phyloP scores from a whole-genome alignment of 352 stramenopile species.

The Bremia lactucae region DNA sequence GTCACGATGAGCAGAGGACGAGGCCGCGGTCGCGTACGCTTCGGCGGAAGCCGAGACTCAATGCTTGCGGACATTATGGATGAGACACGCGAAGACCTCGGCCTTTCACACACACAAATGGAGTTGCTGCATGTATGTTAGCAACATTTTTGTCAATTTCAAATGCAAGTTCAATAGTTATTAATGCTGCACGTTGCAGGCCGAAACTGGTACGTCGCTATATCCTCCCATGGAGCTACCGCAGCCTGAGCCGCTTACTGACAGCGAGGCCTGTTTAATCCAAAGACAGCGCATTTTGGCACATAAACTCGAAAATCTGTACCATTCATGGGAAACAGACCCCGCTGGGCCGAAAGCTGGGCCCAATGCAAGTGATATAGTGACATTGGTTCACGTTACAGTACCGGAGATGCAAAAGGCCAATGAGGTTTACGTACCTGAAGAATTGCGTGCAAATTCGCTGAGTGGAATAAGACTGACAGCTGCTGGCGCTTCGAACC shows the following conservation, averaged over 20 bases:
- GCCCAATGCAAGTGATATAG: slow-evolving; percentile 17
- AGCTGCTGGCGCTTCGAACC: slow-evolving; percentile 6
- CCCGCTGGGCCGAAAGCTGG: slow-evolving; percentile 13
- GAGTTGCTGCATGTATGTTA: slow-evolving; percentile 46
- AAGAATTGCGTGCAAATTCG: slow-evolving; percentile 49
- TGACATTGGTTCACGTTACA: slow-evolving; percentile 53
- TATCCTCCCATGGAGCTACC: slow-evolving; percentile 55
- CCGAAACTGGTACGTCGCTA: slow-evolving; percentile 33
- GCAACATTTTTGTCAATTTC: background rate
- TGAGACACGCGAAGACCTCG: slow-evolving; percentile 60
- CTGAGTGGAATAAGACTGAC: slow-evolving; percentile 30
- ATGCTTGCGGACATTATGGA: slow-evolving; percentile 58
- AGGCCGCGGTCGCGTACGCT: slow-evolving; percentile 52
- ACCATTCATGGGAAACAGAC: slow-evolving; percentile 47
- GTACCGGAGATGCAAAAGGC: slow-evolving; percentile 41
- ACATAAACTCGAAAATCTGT: slow-evolving; percentile 61
- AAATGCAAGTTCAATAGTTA: background rate
- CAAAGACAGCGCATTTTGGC: slow-evolving; percentile 52
- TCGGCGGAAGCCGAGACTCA: slow-evolving; percentile 59
- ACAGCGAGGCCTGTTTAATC: slow-evolving; percentile 56
- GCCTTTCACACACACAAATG: slow-evolving; percentile 60
- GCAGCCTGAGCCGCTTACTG: slow-evolving; percentile 42
- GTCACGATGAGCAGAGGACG: slow-evolving; percentile 48
- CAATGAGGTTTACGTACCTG: slow-evolving; percentile 52
- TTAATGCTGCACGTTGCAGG: slow-evolving; percentile 8